Conservation (phyloP, 805 yeast species). For the Cyberlindnera mississippiensis region DNA sequence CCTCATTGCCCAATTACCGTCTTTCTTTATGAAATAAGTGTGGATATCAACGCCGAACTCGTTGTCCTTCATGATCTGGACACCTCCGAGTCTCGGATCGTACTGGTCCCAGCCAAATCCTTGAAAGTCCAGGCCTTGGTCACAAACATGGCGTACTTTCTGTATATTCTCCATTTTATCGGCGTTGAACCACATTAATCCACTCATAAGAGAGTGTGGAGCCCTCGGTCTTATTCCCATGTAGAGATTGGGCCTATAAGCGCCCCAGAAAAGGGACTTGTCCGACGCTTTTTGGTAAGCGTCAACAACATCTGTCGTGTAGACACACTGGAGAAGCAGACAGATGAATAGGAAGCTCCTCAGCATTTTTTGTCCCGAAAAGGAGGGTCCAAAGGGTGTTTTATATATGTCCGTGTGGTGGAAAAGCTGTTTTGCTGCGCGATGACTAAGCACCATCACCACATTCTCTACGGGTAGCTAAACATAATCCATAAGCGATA, state of each 20-base stretch:
- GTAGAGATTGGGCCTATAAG: conserved; percentile 83
- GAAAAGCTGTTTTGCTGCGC: no score
- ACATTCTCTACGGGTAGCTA: no score
- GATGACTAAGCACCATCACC: no score
- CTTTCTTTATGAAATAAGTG: conserved; percentile 71
- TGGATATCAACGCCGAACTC: conserved; percentile 59
- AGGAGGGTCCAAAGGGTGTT: no score
- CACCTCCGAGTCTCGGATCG: conserved; percentile 87
- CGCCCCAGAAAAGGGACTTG: conserved; percentile 79
- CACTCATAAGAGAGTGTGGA: conserved; percentile 71
- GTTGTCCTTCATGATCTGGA: conserved; percentile 65
- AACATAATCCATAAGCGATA: no score
- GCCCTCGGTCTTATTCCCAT: conserved; percentile 80
- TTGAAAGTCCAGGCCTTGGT: conserved; percentile 63
- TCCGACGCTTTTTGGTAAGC: conserved; percentile 35
- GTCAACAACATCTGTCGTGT: conserved; percentile 5
- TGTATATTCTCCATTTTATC: conserved; percentile 51
- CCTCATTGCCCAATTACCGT: conserved; percentile 76
- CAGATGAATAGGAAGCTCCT: no score
- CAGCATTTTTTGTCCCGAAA: no score
- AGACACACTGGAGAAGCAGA: no score
- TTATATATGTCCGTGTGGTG: no score
- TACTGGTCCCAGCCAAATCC: conserved; percentile 83
- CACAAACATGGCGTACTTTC: conserved; percentile 68
- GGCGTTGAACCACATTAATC: conserved; percentile 83